Evolutionary conservation across 768 basidiomycete genomes (phyloP).

Genomic region (Tricholomella constricta): DNA sequence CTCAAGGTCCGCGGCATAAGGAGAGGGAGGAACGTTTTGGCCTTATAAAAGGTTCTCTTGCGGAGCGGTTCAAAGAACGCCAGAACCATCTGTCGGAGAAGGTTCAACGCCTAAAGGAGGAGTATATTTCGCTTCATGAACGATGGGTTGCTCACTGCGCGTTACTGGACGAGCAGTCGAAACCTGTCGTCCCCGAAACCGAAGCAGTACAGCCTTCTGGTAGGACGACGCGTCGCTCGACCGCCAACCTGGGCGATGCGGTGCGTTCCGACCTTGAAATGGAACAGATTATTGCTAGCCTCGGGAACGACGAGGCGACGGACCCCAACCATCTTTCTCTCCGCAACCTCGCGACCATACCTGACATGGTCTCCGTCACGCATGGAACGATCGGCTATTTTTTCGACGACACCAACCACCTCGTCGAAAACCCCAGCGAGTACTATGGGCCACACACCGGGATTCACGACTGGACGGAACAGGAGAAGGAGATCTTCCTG

Average conservation of each 20-base stretch:
- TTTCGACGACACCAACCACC: constrained; percentile 86
- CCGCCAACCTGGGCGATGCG: constrained; percentile 77
- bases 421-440: constrained; percentile 72
- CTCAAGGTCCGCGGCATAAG: constrained; percentile 35
- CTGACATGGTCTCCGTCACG: constrained; percentile 84
- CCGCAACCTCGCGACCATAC: constrained; percentile 82
- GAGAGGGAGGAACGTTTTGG: constrained; percentile 39
- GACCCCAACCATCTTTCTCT: constrained; percentile 88
- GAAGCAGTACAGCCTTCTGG: constrained; percentile 41
- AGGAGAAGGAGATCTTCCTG: constrained; percentile 77
- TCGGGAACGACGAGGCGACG: constrained; percentile 90
- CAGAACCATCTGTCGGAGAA: constrained; percentile 56
- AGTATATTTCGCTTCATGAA: constrained; percentile 71
- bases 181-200: constrained; percentile 41
- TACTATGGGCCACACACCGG: constrained; percentile 75
- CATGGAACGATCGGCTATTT: constrained; percentile 58
- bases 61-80: constrained; percentile 55
- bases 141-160: constrained; percentile 75
- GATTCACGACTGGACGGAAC: constrained; percentile 86
- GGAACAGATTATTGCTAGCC: constrained; percentile 94
- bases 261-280: constrained; percentile 96
- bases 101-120: constrained; percentile 52
- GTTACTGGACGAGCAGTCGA: constrained; percentile 62
- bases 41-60: constrained; percentile 48
- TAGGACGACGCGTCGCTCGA: constrained; percentile 74